Base-by-base conservation (phyloP, 2,329 filamentous ascomycete genomes). In the Trichoderma aggressivum region DNA sequence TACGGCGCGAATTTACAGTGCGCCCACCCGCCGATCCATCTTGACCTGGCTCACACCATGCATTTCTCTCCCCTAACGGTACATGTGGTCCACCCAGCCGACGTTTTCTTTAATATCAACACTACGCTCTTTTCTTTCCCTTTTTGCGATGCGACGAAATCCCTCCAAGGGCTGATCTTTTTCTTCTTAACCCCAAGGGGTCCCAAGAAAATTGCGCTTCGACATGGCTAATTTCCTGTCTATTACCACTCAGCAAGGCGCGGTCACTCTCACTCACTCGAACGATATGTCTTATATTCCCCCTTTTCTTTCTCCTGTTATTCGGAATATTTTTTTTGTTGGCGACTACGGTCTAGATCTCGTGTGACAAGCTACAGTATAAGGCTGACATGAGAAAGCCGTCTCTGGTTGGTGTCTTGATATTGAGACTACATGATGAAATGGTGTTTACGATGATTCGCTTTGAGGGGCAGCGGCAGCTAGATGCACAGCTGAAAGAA, bases 1-100 rank as follows among this genome's bases (percentile, higher is more conserved):
- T 74, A 72, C 75, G 65, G 56, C 64, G 50, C 71, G 72, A 71
- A 73, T 75, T 74, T 55, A 34, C 55, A 60, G 12, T 64, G 71
- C 47, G 36, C 59, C 64, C 58, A 60, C 59, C 36, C 28, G 56
- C 39, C 39, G 39, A 43, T 34, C 65, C 18, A 34, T 36, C 36
- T 36, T 50, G 53, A 68, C n/a, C 21, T 64, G 53, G 53, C 61
- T 58, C 39, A 61, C 55, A 30, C 66, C 64, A 47, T 59, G 34
- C 24, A 32, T 4, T 47, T 47, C 11, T 28, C 64, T 34, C 53
- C 24, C 34, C 34, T 55, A n/a, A 43, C 28, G 70, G 11, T 43
- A 58, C 34, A 55, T 43, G 21, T n/a, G 12, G 32, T 32, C 30
- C 34, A 56, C 24, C 36, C 43, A 30, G 55, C 32, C 30, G 18